Evolutionary conservation across 345 rosid genomes (phyloP).

Genomic region (Adansonia digitata): DNA sequence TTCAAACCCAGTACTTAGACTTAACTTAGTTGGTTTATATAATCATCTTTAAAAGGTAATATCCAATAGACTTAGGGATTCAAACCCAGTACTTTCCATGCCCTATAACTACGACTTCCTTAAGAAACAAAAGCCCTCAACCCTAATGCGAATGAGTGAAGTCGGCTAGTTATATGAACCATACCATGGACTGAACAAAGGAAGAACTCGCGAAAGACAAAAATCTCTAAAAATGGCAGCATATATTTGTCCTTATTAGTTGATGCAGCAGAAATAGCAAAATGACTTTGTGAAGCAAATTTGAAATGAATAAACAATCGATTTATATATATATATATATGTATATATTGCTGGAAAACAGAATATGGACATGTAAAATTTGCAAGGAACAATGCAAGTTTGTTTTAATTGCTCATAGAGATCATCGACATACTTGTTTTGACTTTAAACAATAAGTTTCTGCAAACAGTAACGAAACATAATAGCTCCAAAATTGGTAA

Average conservation of each 20-base stretch:
- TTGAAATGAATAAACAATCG: not conserved
- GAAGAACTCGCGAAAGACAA: not conserved
- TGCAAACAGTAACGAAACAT: slow-evolving; percentile 1
- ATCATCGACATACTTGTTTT: slow-evolving; percentile 20
- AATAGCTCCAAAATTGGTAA: slow-evolving; percentile 14
- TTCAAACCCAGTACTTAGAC: no score
- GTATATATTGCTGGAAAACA: not conserved
- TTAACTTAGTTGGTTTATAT: no score
- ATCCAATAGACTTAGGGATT: no score
- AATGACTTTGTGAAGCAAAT: not conserved
- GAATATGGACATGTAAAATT: not conserved
- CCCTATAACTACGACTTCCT: no score
- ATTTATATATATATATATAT: no score
- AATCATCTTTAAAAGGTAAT: no score
- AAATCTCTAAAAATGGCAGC: not conserved
- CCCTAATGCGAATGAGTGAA: not conserved
- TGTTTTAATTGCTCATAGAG: not conserved
- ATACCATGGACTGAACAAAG: no score
- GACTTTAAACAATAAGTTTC: not conserved
- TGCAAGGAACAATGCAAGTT: not conserved
- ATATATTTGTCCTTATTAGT: not conserved
- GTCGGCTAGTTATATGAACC: no score
- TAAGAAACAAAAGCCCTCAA: not conserved
- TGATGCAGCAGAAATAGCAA: not conserved
- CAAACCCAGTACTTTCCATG: no score